phyloP scores from a whole-genome alignment of 257 asterid species.

The Plantago elongata region DNA sequence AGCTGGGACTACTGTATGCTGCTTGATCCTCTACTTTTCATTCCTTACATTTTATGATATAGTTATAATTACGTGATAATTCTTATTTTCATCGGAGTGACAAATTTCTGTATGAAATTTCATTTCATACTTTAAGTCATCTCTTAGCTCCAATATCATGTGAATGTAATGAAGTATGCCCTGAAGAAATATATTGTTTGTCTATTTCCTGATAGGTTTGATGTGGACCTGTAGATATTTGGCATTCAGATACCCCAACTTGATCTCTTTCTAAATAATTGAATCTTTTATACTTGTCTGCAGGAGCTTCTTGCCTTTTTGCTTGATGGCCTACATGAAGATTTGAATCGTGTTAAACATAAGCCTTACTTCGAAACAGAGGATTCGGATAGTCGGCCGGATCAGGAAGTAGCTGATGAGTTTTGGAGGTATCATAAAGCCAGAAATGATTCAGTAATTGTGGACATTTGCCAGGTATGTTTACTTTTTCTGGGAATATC shows the following conservation, averaged over 20 bases:
- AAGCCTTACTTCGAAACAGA: constrained; percentile 83
- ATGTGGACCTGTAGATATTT: constrained; percentile 4
- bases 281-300: background rate
- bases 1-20: background rate
- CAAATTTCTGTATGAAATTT: background rate
- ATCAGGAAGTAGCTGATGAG: constrained; percentile 87
- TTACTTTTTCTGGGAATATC: constrained; percentile 11
- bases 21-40: constrained; percentile 4
- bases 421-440: constrained; percentile 95
- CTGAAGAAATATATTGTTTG: background rate
- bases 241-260: background rate
- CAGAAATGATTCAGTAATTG: constrained; percentile 87
- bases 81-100: background rate
- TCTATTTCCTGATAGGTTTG: constrained; percentile 11
- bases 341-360: constrained; percentile 91
- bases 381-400: constrained; percentile 80
- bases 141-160: too few species aligned
- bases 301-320: constrained; percentile 98
- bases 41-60: background rate
- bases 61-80: background rate
- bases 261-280: background rate
- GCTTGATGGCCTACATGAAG: constrained; percentile 97
- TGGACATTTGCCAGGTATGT: constrained; percentile 84
- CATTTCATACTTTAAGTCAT: too few species aligned
- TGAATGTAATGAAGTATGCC: background rate